Conservation (phyloP, 2,329 filamentous ascomycete genomes). For the Diaporthe nobilis region DNA sequence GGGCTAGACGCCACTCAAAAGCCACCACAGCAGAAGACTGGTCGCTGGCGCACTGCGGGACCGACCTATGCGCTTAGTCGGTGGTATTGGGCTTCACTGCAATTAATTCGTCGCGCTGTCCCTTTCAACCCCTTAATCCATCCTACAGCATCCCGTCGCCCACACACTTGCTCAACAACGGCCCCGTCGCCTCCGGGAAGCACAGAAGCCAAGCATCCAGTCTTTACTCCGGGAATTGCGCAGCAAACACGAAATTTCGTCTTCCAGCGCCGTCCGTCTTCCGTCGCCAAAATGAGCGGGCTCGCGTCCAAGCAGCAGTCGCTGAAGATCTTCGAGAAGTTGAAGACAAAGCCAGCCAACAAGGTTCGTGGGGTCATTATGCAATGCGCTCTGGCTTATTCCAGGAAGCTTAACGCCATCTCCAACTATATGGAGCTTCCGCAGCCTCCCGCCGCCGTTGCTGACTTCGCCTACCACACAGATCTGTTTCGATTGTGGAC, state of each 20-base stretch:
- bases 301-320: slow-evolving; percentile 94
- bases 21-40: slow-evolving; percentile 22
- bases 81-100: slow-evolving; percentile 39
- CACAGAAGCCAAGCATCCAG: slow-evolving; percentile 1
- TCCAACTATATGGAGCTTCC: background rate
- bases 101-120: slow-evolving; percentile 43
- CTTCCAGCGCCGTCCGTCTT: slow-evolving; percentile 5
- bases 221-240: background rate
- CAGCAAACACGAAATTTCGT: background rate
- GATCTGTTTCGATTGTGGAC: slow-evolving; percentile 98
- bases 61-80: slow-evolving; percentile 21
- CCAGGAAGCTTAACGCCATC: slow-evolving; percentile 1
- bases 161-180: slow-evolving; percentile 47
- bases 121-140: slow-evolving; percentile 40
- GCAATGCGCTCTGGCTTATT: background rate
- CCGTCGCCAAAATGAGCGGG: slow-evolving; percentile 66
- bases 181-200: slow-evolving; percentile 25
- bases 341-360: slow-evolving; percentile 94
- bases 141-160: slow-evolving; percentile 44
- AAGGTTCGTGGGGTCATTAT: slow-evolving; percentile 70
- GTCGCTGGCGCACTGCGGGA: slow-evolving; percentile 10
- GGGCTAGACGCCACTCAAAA: background rate
- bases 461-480: slow-evolving; percentile 54
- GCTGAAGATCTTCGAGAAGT: slow-evolving; percentile 96
- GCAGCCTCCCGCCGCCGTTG: background rate